Evolutionary conservation across 805 yeast species (phyloP), one percentile per base, ranked within the genome.

Genomic region (Candida patagonica): DNA sequence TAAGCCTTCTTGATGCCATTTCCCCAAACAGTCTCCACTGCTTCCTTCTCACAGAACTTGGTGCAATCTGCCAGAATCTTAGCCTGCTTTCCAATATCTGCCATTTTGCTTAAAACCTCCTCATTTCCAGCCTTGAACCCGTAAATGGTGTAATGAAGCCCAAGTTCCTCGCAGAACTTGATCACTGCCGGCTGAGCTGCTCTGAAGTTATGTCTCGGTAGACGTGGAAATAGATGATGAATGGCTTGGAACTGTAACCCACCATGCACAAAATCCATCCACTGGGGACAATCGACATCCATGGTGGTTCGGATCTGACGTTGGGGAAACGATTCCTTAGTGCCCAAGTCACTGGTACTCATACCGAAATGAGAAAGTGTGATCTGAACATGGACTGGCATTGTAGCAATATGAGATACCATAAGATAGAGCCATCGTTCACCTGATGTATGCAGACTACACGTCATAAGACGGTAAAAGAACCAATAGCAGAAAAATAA

Each of bases 301-400:
- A 86, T 87, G 2, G 95, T 86, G 1, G 96, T 87, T 51, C 96
- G 70, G 2, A 86, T 55, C 61, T 86, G 95, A 47, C 92, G 71
- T 44, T 81, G 78, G 0, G 79, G 74, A 54, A 86, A 86, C 6
- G 86, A 70, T 57, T 86, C 96, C 31, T 79, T 71, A 6, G 75
- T 71, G 1, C 95, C 95, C 13, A 86, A 63, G 54, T 86, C 94
- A 4, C 92, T 71, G 0, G 95, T 87, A 1, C 94, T 82, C 94
- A 86, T 87, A 26, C 95, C 95, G 65, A 86, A 86, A 58, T 86
- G 96, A 10, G 88, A 78, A 31, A 86, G 67, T 0, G 94, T 84
- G 60, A 86, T 86, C 57, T 87, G 95, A 24, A 86, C 95, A 59
- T 86, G 96, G n/a, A 86, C 89, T 27, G 88, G 70, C 94, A 85